Base-by-base conservation (phyloP, 805 yeast genomes). In the Candida krabiensis region DNA sequence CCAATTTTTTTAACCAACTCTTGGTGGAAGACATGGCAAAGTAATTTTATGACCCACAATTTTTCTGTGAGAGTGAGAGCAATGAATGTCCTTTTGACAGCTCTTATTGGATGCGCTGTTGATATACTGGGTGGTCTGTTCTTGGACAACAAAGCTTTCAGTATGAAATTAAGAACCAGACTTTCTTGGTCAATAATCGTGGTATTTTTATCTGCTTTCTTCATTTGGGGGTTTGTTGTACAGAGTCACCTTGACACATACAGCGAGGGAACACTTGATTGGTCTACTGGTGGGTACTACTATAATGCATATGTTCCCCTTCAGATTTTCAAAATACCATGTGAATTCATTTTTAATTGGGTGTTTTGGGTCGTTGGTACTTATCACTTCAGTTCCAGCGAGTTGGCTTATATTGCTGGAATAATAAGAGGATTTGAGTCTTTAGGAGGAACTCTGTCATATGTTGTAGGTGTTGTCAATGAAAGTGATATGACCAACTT, bases 21-120 rank as follows among this genome's bases (percentile, higher is more conserved):
- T n/a, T 53, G 55, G 56, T 36, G 37, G 19, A 35, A 39, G 3
- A 50, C 58, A 12, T 53, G 52, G 52, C 49, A 49, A 12, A 16
- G 25, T 7, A 33, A 33, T 13, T 23, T 21, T 21, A 21, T 21
- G 24, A 21, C 24, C 11, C 24, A 21, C 11, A 7, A 21, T 21
- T 30, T 19, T 37, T 25, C 41, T 14, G 53, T 47, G 17, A 40
- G 57, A 33, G 42, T 38, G 3, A 40, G 57, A 33, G 44, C 55
- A 14, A 36, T 50, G 28, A 52, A 48, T 21, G 35, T 47, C 12
- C 42, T 52, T 16, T 30, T 50, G 7, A 37, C 46, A 19, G 51
- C 55, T 2, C 31, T 49, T 1, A 41, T 50, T 9, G 31, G 38
- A 4, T 43, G 40, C 5, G 16, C 24, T 8, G 37, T 46, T 2